Conservation (phyloP, 2,329 filamentous ascomycete species). For the Paecilomyces formosus region DNA sequence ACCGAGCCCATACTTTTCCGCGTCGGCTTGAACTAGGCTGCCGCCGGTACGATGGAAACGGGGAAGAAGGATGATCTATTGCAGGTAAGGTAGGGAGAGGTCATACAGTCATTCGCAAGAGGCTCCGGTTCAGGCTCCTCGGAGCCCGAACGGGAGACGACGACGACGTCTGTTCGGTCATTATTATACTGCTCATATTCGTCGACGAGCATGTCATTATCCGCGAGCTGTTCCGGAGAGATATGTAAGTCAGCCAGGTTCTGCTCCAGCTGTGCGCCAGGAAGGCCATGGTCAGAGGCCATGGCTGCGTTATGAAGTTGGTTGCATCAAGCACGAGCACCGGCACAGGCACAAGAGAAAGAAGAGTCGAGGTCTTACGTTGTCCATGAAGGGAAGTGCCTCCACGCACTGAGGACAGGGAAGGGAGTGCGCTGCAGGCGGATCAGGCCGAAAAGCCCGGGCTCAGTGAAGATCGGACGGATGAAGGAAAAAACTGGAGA, state of each 20-base stretch:
- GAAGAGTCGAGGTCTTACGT: slow-evolving; percentile 26
- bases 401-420: slow-evolving; percentile 20
- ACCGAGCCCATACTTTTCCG: neutral
- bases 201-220: slow-evolving; percentile 58
- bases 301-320: neutral
- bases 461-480: neutral
- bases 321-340: slow-evolving; percentile 6
- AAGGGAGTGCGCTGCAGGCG: slow-evolving; percentile 16
- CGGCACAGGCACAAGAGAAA: slow-evolving; percentile 6
- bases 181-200: slow-evolving; percentile 51
- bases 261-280: neutral
- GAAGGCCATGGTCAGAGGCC: slow-evolving; percentile 3
- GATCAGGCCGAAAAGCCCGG: neutral
- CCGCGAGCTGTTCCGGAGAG: slow-evolving; percentile 39
- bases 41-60: neutral
- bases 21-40: neutral
- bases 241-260: slow-evolving; percentile 20
- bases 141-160: slow-evolving; percentile 54
- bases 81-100: slow-evolving; percentile 5
- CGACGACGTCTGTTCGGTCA: slow-evolving; percentile 55
- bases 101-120: slow-evolving; percentile 52
- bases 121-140: slow-evolving; percentile 49
- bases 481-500: neutral
- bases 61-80: neutral
- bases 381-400: slow-evolving; percentile 37